phyloP scores from a whole-genome alignment of 208 protist genomes.

The Porcisia hertigi region DNA sequence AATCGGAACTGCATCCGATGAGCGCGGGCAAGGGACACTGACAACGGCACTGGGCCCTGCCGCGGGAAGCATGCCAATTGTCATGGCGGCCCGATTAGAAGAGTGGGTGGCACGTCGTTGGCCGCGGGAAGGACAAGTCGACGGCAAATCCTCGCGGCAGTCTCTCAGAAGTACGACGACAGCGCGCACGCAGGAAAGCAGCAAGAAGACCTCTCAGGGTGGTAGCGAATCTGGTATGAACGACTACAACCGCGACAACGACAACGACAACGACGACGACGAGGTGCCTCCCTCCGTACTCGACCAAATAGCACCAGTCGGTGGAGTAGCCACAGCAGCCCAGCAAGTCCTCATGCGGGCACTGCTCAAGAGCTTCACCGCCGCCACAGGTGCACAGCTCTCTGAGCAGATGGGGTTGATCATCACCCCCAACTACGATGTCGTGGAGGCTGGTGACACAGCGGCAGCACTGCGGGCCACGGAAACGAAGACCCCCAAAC shows the following conservation, averaged over 20 bases:
- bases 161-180: background rate
- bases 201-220: background rate
- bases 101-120: slow-evolving; percentile 34
- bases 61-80: slow-evolving; percentile 1
- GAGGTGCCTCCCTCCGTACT: slow-evolving; percentile 3
- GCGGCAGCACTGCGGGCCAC: slow-evolving; percentile 34
- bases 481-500: slow-evolving; percentile 12
- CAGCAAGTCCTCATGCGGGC: slow-evolving; percentile 57
- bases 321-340: slow-evolving; percentile 41
- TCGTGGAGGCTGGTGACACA: slow-evolving; percentile 38
- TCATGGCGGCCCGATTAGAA: slow-evolving; percentile 33
- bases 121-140: slow-evolving; percentile 2
- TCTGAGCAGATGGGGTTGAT: slow-evolving; percentile 46
- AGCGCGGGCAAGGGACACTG: background rate
- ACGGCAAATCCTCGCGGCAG: background rate
- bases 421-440: slow-evolving; percentile 55
- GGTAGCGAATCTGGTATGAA: background rate
- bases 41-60: background rate
- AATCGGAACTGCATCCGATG: background rate
- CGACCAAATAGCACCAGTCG: slow-evolving; percentile 28
- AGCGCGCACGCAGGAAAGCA: background rate
- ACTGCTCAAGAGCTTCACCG: slow-evolving; percentile 42
- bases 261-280: slow-evolving; percentile 2
- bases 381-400: slow-evolving; percentile 37
- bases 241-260: background rate